Evolutionary conservation across 345 rosid species (phyloP), one percentile per base, ranked within the genome.

Genomic region (Camelina sativa): DNA sequence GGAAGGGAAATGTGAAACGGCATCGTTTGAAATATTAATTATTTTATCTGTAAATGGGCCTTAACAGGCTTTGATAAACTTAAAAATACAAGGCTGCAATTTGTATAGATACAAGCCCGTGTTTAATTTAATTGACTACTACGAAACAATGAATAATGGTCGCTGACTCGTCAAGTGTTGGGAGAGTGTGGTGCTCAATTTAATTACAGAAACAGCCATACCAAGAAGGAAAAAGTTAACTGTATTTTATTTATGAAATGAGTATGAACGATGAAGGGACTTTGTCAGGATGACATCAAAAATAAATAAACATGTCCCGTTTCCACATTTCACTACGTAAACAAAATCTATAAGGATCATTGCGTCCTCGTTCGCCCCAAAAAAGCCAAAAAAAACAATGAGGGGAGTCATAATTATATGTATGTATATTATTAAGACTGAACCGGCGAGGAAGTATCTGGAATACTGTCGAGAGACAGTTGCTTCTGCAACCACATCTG

Each of bases 401-500:
- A 57, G 72, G 72, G 66, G 34, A 12, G n/a, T 55, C 10, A 6
- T 57, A 38, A 38, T 4, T 5, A 28, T 28, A 28, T 4, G 5
- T 28, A 28, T 62, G 54, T 9, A 11, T 32, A 57, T 32, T 11
- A 16, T 8, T 43, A 72, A 65, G 71, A 47, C 25, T 37, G 12
- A 2, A 57, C 8, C 25, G 67, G 70, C 6, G 67, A 37, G 0
- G 73, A 11, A 44, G 40, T 63, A 25, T 70, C 80, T 63, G 58
- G 80, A 28, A 28, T 28, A 52, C 17, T 59, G 46, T 67, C 80
- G 2, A 77, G 50, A 54, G 95, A 93, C 2, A 74, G 82, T 23
- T 88, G 96, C 79, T 85, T 93, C 88, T 93, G 98, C 72, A 93
- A 46, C 90, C 84, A 79, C 70, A 89, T 82, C 83, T 91, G 92